Base-by-base conservation (phyloP, 805 yeast genomes). In the Myxozyma lipomycoides region DNA sequence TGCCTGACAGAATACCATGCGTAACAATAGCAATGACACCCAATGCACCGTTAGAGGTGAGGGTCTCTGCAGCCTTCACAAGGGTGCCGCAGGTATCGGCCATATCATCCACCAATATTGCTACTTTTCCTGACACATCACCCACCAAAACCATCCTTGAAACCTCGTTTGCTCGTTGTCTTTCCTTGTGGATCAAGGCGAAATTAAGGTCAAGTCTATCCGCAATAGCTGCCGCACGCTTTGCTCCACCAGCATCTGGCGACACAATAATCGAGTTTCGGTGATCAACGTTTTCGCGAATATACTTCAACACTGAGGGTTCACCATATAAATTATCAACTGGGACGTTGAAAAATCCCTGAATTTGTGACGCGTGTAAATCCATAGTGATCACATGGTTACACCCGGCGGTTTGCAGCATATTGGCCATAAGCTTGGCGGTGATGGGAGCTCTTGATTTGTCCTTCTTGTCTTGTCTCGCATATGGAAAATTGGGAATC, bases 161-260 rank as follows among this genome's bases (percentile, higher is more conserved):
- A 9, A 91, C 95, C 71, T 91, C 98, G 66, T 91, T 91, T 43
- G 98, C 97, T 64, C 84, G 81, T 43, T 87, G 91, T 65, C 98
- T 81, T 73, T 91, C 98, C 68, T 91, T 91, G 72, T 91, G 98
- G 62, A 91, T 93, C 66, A 91, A 79, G 0, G 98, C 98, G 71
- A 91, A 91, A 67, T 85, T 88, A 61, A 91, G 77, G 63, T 93
- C 98, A 59, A 93, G 74, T 62, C 85, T 81, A 64, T 91, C 98
- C 12, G 98, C 98, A 45, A 91, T 73, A 3, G 90, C 82, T 1
- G 98, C 98, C 24, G 90, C 98, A 21, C 98, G 79, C 70, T 91
- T 91, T 48, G 98, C 98, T 52, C 98, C 98, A 62, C 98, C 98
- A 2, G 98, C 98, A 72, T 91, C 98, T 2, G 98, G 98, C 3